These are phyloP conservation scores for Cercis canadensis DNA, from an alignment of 306 rosid species.

Conservation along the genomic window DNA sequence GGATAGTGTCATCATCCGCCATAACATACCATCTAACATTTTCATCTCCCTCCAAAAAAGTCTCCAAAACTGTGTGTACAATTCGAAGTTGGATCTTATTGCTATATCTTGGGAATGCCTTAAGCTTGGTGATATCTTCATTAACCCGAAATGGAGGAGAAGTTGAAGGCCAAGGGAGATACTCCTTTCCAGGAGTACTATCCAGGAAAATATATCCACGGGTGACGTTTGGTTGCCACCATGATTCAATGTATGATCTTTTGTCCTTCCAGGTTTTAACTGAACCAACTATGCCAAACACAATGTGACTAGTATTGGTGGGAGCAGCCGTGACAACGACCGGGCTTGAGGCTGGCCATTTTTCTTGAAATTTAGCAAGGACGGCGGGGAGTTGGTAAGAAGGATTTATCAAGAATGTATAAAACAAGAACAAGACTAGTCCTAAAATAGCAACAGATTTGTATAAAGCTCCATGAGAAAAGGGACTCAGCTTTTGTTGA, in stretches of 20 bases:
- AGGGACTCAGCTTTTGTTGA: conserved; percentile 20
- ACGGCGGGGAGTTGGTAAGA: conserved; percentile 36
- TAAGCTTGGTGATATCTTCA: conserved; percentile 24
- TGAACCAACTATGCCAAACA: conserved; percentile 50
- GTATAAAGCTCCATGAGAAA: conserved; percentile 25
- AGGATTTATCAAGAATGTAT: conserved; percentile 27
- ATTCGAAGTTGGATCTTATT: conserved; percentile 38
- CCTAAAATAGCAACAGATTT: conserved; percentile 42
- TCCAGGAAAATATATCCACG: conserved; percentile 55
- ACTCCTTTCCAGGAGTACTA: conserved; percentile 35
- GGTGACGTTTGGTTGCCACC: conserved; percentile 56
- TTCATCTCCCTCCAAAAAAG: conserved; percentile 35
- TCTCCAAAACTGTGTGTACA: conserved; percentile 39
- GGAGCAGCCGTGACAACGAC: neutral
- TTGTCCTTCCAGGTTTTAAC: conserved; percentile 54
- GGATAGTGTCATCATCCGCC: conserved; percentile 56
- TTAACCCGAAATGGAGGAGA: conserved; percentile 50
- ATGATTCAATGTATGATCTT: conserved; percentile 41
- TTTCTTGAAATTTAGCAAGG: conserved; percentile 35
- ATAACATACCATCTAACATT: conserved; percentile 57
- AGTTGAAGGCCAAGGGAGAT: conserved; percentile 50
- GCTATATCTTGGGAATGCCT: neutral
- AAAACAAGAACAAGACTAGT: conserved; percentile 30
- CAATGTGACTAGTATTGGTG: conserved; percentile 43
- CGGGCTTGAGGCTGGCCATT: conserved; percentile 6